These are phyloP conservation scores for Colletotrichum acutatum DNA, from an alignment of 2,329 filamentous ascomycete species.

Conservation along the genomic window DNA sequence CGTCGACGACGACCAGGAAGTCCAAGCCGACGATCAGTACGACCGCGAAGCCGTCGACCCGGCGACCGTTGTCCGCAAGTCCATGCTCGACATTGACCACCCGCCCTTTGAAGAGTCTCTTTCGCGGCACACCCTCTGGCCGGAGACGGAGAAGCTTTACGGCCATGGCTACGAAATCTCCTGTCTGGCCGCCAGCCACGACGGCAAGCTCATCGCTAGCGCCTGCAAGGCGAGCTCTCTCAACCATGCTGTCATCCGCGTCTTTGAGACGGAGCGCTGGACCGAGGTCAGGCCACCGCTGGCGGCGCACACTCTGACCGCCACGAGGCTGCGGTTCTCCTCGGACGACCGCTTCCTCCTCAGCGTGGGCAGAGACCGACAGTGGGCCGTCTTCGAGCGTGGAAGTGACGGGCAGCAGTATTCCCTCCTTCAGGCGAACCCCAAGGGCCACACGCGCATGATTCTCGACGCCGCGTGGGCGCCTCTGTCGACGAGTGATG, in stretches of 20 bases:
- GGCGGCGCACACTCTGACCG: conserved; percentile 86
- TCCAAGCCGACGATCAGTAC: conserved; percentile 55
- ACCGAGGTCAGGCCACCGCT: conserved; percentile 87
- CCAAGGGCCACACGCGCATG: conserved; percentile 92
- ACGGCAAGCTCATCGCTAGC: conserved; percentile 83
- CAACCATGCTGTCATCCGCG: conserved; percentile 92
- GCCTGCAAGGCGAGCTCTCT: conserved; percentile 92
- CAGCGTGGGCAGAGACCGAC: conserved; percentile 90
- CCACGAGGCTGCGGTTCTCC: conserved; percentile 85
- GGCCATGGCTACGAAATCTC: conserved; percentile 98
- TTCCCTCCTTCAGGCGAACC: conserved; percentile 70
- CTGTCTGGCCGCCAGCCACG: conserved; percentile 80
- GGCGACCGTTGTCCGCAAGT: conserved; percentile 65
- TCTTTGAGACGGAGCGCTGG: conserved; percentile 91
- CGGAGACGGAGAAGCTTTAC: conserved; percentile 95
- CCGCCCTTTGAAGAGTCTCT: conserved; percentile 92
- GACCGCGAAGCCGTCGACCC: conserved; percentile 67
- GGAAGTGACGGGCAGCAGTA: conserved; percentile 59
- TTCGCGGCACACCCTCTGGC: conserved; percentile 91
- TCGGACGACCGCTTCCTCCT: conserved; percentile 78
- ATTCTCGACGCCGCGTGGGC: conserved; percentile 91
- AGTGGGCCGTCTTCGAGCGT: conserved; percentile 85
- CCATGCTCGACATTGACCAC: conserved; percentile 72
- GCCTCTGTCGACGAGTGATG: conserved; percentile 53
- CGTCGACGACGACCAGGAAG: conserved; percentile 60